Conservation (phyloP, 148 eudicot genomes). For the Amaranthus palmeri region DNA sequence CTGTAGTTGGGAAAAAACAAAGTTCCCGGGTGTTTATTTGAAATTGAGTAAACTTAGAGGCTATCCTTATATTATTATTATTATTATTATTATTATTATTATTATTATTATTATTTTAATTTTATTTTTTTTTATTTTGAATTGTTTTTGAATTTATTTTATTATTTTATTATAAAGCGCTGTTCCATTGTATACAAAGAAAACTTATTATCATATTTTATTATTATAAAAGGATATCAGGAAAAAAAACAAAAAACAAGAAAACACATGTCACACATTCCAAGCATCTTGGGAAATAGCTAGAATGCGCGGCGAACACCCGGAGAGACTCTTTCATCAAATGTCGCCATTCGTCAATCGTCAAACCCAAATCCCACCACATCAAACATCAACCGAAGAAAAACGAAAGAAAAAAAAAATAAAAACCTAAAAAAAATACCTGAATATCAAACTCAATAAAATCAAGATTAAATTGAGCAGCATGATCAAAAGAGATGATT, state of each 20-base stretch:
- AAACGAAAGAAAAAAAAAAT: not conserved
- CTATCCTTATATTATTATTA: too few relatives aligned
- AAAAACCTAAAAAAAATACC: conserved; percentile 19
- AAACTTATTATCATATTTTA: too few relatives aligned
- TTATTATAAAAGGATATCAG: not conserved
- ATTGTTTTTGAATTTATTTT: too few relatives aligned
- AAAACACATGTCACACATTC: conserved; percentile 2
- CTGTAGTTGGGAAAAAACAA: too few relatives aligned
- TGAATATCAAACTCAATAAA: conserved; percentile 58
- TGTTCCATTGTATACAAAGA: too few relatives aligned
- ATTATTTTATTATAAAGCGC: too few relatives aligned
- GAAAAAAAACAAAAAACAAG: not conserved
- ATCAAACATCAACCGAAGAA: not conserved
- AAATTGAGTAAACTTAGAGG: too few relatives aligned
- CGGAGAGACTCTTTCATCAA: conserved; percentile 9
- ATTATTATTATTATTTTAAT: too few relatives aligned
- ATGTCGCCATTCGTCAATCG: conserved; percentile 9
- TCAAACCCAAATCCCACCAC: not conserved
- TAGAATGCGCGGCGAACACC: conserved; percentile 13
- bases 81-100: too few relatives aligned
- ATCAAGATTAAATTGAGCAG: conserved; percentile 32
- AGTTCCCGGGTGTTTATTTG: too few relatives aligned
- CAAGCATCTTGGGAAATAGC: not conserved
- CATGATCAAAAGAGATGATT: conserved; percentile 36
- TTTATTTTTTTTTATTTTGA: too few relatives aligned